A percentile compares a stretch with the other conserved stretches of the same genome.
phyloP scores from a whole-genome alignment of 148 eudicot genomes.

The Amaranthus cruentus region DNA sequence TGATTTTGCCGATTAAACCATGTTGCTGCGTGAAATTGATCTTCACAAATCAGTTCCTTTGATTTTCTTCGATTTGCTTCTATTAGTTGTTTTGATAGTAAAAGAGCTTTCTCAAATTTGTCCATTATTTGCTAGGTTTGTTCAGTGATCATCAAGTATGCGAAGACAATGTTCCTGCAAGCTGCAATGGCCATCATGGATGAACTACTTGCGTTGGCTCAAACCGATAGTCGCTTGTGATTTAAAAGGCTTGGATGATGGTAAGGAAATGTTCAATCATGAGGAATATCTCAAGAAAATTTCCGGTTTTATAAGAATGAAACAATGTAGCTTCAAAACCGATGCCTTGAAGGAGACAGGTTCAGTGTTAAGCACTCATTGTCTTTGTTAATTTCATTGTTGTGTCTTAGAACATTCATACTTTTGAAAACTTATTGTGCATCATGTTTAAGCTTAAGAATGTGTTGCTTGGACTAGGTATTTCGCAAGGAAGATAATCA shows the following conservation, averaged over 20 bases:
- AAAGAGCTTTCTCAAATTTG: too few relatives aligned
- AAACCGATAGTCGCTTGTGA: slow-evolving; percentile 61
- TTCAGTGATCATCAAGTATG: slow-evolving; percentile 21
- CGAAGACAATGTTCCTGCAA: slow-evolving; percentile 50
- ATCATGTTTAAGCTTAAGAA: neutral
- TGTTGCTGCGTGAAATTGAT: too few relatives aligned
- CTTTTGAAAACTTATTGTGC: neutral
- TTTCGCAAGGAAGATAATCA: neutral
- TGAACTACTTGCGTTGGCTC: slow-evolving; percentile 58
- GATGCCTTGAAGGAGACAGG: slow-evolving; percentile 70
- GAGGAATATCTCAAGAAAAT: slow-evolving; percentile 54
- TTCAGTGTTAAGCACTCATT: slow-evolving; percentile 32
- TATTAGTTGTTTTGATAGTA: too few relatives aligned
- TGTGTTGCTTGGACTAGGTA: neutral
- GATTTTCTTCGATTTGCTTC: too few relatives aligned
- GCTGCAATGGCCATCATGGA: slow-evolving; percentile 67
- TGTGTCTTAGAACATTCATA: neutral
- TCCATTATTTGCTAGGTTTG: too few relatives aligned
- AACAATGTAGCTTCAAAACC: slow-evolving; percentile 38
- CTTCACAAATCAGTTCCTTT: too few relatives aligned
- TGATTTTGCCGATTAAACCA: too few relatives aligned
- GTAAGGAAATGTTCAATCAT: slow-evolving; percentile 43
- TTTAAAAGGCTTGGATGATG: slow-evolving; percentile 39
- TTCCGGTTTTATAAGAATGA: slow-evolving; percentile 41
- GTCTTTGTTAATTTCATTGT: neutral